A percentile compares a stretch with the other conserved stretches of the same genome.
phyloP scores from a whole-genome alignment of 2,329 filamentous ascomycete genomes.

The Herpotrichia juniperi region DNA sequence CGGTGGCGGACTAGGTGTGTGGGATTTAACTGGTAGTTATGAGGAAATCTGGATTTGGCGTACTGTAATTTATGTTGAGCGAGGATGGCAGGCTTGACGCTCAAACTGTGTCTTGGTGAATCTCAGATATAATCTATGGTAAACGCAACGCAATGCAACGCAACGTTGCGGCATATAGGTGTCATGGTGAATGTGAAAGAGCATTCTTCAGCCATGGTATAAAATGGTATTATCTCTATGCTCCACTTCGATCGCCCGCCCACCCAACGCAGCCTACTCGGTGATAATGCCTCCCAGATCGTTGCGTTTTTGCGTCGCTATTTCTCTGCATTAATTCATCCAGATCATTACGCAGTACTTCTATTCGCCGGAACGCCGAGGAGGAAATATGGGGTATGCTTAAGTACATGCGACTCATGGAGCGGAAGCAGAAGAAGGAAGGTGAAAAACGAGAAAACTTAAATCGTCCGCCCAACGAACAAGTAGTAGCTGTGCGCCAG shows the following conservation, averaged over 20 bases:
- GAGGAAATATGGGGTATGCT: constrained; percentile 22
- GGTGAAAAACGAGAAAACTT: not conserved
- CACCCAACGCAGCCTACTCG: not conserved
- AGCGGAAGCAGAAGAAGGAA: not conserved
- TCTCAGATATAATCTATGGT: too few species aligned
- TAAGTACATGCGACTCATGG: constrained; percentile 26
- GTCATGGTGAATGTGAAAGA: too few species aligned
- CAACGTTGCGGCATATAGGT: too few species aligned
- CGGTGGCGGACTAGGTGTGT: too few species aligned
- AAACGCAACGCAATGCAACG: too few species aligned
- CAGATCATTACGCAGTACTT: not conserved
- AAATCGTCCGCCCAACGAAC: not conserved
- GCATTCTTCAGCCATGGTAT: too few species aligned
- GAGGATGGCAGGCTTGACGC: too few species aligned
- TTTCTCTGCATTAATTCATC: not conserved
- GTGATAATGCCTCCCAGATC: not conserved
- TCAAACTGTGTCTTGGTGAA: too few species aligned
- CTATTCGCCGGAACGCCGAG: not conserved
- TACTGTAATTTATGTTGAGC: too few species aligned
- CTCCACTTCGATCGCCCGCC: not conserved
- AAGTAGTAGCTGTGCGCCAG: not conserved
- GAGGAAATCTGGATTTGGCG: too few species aligned
- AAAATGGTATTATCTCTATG: too few species aligned
- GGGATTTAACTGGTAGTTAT: too few species aligned
- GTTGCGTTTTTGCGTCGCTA: not conserved